Evolutionary conservation across 768 basidiomycete species (phyloP).

Genomic region (Hypholoma fasciculare): DNA sequence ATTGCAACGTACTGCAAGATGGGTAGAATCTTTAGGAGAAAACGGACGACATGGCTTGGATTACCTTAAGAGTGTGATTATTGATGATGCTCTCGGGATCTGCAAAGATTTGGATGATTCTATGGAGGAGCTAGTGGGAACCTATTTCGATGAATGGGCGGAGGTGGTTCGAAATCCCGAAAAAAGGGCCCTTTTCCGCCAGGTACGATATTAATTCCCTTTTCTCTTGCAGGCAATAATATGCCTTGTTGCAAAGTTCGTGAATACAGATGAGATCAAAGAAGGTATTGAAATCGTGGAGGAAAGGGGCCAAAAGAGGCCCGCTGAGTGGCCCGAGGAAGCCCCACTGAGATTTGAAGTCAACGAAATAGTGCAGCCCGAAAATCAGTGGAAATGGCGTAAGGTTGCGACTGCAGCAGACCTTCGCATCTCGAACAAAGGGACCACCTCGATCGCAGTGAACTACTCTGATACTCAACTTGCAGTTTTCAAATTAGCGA

Average conservation of each 20-base stretch:
- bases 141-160: constrained; percentile 73
- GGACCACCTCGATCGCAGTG: constrained; percentile 52
- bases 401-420: constrained; percentile 48
- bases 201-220: constrained; percentile 7
- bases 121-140: constrained; percentile 65
- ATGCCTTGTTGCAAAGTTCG: constrained; percentile 61
- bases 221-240: constrained; percentile 15
- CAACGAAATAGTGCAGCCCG: constrained; percentile 34
- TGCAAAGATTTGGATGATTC: constrained; percentile 65
- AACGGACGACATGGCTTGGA: constrained; percentile 52
- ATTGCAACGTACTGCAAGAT: constrained; percentile 70
- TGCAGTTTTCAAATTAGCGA: constrained; percentile 66
- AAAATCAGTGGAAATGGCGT: constrained; percentile 57
- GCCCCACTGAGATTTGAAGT: constrained; percentile 45
- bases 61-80: constrained; percentile 62
- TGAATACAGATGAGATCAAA: constrained; percentile 55
- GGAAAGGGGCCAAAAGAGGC: constrained; percentile 63
- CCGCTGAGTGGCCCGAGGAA: constrained; percentile 69
- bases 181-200: constrained; percentile 13
- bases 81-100: constrained; percentile 74
- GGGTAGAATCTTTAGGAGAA: constrained; percentile 66
- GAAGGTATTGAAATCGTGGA: constrained; percentile 49
- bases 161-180: constrained; percentile 47
- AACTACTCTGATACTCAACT: constrained; percentile 68
- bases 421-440: constrained; percentile 43